Percentiles rank a stretch among this genome's conserved stretches.
Evolutionary conservation across 441 rosid genomes (phyloP).

Genomic region (Theobroma grandiflorum): DNA sequence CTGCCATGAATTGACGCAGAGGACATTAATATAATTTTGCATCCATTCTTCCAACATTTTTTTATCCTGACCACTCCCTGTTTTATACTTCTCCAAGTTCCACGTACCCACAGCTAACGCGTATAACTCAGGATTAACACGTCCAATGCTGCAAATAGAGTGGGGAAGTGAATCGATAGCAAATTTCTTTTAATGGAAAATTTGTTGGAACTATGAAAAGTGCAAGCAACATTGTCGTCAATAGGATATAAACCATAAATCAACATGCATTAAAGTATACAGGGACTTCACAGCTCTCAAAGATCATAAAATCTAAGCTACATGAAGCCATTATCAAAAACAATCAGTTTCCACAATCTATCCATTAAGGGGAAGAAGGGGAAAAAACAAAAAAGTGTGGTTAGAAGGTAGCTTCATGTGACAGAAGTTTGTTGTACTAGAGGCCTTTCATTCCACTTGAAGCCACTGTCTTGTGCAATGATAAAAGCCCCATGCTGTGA

Average conservation of each 20-base stretch:
- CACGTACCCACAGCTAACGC: constrained; percentile 79
- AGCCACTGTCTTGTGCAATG: background rate
- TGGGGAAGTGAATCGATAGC: background rate
- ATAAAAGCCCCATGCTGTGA: background rate
- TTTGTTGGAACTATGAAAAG: background rate
- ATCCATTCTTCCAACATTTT: constrained; percentile 61
- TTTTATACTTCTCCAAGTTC: constrained; percentile 47
- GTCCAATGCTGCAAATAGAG: constrained; percentile 76
- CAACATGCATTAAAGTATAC: background rate
- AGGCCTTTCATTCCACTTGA: background rate
- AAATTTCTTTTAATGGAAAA: background rate
- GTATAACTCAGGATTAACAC: constrained; percentile 91
- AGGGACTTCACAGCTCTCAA: constrained; percentile 6
- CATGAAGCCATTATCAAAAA: background rate
- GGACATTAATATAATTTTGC: constrained; percentile 68
- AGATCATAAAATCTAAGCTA: background rate
- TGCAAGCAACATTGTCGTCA: background rate
- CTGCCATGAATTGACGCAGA: constrained; percentile 97
- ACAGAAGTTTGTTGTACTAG: constrained; percentile 5
- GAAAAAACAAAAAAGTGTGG: background rate
- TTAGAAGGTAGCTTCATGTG: background rate
- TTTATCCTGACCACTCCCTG: constrained; percentile 38
- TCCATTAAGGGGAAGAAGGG: background rate
- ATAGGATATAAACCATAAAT: background rate
- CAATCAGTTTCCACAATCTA: background rate